Evolutionary conservation across 257 asterid species (phyloP).

Genomic region (Solanum ahanhuiri): DNA sequence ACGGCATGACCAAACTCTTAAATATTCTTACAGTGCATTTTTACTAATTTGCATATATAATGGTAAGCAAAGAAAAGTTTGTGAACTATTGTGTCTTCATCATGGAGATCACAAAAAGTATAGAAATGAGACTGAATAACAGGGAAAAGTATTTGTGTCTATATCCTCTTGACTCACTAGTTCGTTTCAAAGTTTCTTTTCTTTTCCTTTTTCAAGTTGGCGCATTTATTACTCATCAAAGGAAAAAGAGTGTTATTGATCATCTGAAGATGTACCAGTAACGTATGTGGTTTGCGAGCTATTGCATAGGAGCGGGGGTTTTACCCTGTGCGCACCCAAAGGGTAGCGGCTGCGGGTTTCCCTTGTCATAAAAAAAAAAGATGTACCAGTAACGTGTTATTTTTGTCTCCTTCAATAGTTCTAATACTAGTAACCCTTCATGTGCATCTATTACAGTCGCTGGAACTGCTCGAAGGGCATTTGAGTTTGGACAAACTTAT

Average conservation of each 20-base stretch:
- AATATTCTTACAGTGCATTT: not conserved
- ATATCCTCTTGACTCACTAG: not conserved
- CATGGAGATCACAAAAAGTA: not conserved
- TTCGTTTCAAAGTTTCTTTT: not conserved
- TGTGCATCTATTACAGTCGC: conserved; percentile 30
- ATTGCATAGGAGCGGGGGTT: no score
- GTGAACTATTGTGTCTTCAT: not conserved
- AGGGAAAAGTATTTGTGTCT: not conserved
- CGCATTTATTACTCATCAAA: not conserved
- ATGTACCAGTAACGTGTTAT: not conserved
- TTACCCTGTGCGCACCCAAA: no score
- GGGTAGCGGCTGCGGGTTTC: no score
- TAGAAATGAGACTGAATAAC: not conserved
- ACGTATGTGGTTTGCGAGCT: no score
- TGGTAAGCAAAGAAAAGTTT: not conserved
- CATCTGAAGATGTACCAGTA: not conserved
- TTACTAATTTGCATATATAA: not conserved
- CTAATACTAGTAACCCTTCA: not conserved
- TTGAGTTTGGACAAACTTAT: conserved; percentile 64
- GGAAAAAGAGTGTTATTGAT: not conserved
- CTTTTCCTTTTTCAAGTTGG: not conserved
- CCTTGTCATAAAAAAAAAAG: no score
- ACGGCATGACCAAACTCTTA: not conserved
- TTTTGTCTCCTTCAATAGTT: not conserved
- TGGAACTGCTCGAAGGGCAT: conserved; percentile 40